Base-by-base conservation (phyloP, 2,329 filamentous ascomycete species). In the Lachnellula arida region DNA sequence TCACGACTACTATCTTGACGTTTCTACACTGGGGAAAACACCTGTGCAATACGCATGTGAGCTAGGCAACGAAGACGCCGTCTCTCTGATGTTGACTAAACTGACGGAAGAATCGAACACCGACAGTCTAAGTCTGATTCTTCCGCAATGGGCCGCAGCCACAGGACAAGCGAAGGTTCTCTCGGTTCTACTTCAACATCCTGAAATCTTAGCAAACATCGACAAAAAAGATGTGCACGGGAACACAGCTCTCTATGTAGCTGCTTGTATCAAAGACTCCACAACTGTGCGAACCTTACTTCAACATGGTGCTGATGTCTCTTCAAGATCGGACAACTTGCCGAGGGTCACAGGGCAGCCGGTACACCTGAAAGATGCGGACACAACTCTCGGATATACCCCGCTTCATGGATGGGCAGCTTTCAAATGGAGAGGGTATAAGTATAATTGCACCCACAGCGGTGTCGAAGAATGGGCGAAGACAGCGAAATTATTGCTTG, bases 41-140 rank as follows among this genome's bases (percentile, higher is more conserved):
- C 58, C 71, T 2, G 52, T 72, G 11, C 60, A 67, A 59, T 67
- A 67, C 54, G 68, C 68, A 39, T 69, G 67, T 53, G n/a, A 55
- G 14, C 17, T 58, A 15, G 66, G 48, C 17, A 52, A 35, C 50
- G 46, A 52, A n/a, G 43, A 51, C 28, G 44, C n/a, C 43, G 25
- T 39, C 32, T 17, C 7, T 48, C 32, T 17, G 32, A 5, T 53
- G 17, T 17, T 53, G 17, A 25, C 28, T 22, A n/a, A 37, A 17
- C 4, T 48, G 17, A 28, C 47, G 28, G 25, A n/a, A 14, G 34
- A n/a, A 3, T 37, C 32, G 17, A n/a, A 19, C 3, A 32, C 4
- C 28, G 28, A 11, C 28, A 32, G 28, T 32, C 28, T 32, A 19
- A 32, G 34, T 37, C 32, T 40, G 17, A 40, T 40, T 17, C 14